These are phyloP conservation scores for Neurospora sp. DNA, from an alignment of 495 filamentous ascomycete species.

Conservation along the genomic window DNA sequence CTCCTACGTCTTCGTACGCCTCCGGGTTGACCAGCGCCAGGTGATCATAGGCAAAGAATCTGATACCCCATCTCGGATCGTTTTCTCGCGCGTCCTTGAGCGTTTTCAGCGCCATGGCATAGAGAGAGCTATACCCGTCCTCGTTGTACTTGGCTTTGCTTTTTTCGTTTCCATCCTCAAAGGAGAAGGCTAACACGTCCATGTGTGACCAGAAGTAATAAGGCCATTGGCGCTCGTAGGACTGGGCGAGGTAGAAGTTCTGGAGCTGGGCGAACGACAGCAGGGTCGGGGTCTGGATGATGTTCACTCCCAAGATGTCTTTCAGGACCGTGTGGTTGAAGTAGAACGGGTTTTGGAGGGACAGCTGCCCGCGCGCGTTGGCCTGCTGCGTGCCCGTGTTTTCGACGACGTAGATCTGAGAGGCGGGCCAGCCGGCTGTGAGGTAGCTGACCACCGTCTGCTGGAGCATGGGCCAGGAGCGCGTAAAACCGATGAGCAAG, in stretches of 20 bases:
- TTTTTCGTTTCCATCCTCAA: slow-evolving; percentile 34
- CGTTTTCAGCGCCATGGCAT: slow-evolving; percentile 35
- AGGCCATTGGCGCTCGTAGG: slow-evolving; percentile 45
- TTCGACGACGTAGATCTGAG: slow-evolving; percentile 52
- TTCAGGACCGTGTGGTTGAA: slow-evolving; percentile 46
- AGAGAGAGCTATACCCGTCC: slow-evolving; percentile 32
- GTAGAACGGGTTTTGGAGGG: slow-evolving; percentile 52
- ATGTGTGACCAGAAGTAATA: slow-evolving; percentile 53
- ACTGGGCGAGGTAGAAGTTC: slow-evolving; percentile 49
- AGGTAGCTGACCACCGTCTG: slow-evolving; percentile 51
- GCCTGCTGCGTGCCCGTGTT: slow-evolving; percentile 53
- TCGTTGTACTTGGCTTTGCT: slow-evolving; percentile 26
- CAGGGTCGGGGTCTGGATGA: slow-evolving; percentile 49
- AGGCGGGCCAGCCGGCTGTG: slow-evolving; percentile 50
- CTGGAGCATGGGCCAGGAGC: slow-evolving; percentile 48
- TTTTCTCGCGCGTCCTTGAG: slow-evolving; percentile 22
- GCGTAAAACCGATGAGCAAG: slow-evolving; percentile 51
- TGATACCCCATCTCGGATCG: slow-evolving; percentile 37
- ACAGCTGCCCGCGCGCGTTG: slow-evolving; percentile 41
- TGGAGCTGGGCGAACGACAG: slow-evolving; percentile 59
- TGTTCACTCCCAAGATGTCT: slow-evolving; percentile 41
- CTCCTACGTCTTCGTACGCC: slow-evolving; percentile 44
- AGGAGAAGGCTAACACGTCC: slow-evolving; percentile 45
- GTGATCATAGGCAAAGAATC: slow-evolving; percentile 50
- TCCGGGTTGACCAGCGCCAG: slow-evolving; percentile 47